Evolutionary conservation across 2,329 filamentous ascomycete species (phyloP), one percentile per base, ranked within the genome.

Genomic region (Verticillium isaacii): DNA sequence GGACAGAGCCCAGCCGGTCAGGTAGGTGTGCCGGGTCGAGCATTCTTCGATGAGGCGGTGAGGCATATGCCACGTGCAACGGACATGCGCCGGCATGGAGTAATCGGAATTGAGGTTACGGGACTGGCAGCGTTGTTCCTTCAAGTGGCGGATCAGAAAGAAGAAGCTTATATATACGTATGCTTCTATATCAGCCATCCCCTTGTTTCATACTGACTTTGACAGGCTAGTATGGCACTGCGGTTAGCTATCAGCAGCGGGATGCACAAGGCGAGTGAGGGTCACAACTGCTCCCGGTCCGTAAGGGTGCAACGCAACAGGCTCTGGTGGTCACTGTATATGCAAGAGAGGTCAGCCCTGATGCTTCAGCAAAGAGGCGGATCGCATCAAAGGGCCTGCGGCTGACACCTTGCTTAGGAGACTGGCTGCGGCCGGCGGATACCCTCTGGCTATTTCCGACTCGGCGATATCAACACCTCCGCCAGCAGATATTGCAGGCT

Each of bases 111-210:
- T 11, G 64, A 65, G 39, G 57, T 64, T 0, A 45, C 61, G 12
- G 64, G 58, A 3, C 45, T 65, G 57, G 58, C 60, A 32, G 64
- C 64, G 14, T 59, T 64, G 8, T 65, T 63, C 45, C 25, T 65
- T 34, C 59, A 65, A 41, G 60, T 61, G 37, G 60, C 64, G 8
- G 64, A 65, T 5, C 37, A 57, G 11, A 65, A 60, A 36, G 63
- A 65, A n/a, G 63, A 65, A 32, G 64, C 63, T 1, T 64, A 65
- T n/a, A 50, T 65, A 6, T 64, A 64, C 57, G 64, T 65, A 29
- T 56, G 62, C n/a, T 19, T 36, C n/a, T 8, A 4, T 9, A 9
- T 39, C 3, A 5, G 25, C 0, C 14, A 1, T 1, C 32, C 58
- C 32, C 45, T 32, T 1, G 32, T 17, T 2, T 56, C 9, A 56